A percentile compares a stretch with the other conserved stretches of the same genome.
Evolutionary conservation across 768 basidiomycete species (phyloP).

Genomic region (Boletus rubroflammeus): DNA sequence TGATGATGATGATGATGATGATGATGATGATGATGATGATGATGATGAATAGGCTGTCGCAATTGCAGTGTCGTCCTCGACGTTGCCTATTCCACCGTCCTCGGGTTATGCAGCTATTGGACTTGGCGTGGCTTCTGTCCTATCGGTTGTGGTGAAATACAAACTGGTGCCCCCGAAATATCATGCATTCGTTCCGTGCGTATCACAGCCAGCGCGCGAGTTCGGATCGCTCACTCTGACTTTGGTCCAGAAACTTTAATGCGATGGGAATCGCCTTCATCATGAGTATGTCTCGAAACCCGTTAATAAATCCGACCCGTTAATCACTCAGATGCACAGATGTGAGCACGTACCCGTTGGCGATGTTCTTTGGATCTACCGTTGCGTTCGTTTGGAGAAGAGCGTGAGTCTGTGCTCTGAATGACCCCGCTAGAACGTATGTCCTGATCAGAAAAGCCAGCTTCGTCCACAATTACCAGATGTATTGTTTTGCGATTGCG

Average conservation of each 20-base stretch:
- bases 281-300: neutral
- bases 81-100: neutral
- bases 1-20: too few species aligned
- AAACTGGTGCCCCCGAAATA: neutral
- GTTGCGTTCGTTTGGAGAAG: neutral
- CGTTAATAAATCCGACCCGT: too few species aligned
- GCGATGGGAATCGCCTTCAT: neutral
- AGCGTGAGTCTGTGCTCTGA: neutral
- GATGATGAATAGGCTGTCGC: neutral
- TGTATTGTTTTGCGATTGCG: constrained; percentile 36
- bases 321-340: neutral
- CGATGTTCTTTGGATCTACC: neutral
- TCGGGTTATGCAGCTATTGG: neutral
- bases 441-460: neutral
- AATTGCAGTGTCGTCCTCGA: neutral
- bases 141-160: neutral
- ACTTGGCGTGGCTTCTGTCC: neutral
- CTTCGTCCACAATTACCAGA: constrained; percentile 1
- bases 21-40: too few species aligned
- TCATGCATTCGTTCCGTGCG: constrained; percentile 3
- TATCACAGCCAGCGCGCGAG: neutral
- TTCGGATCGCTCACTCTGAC: neutral
- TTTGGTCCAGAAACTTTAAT: neutral
- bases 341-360: neutral
- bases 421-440: neutral